phyloP scores from a whole-genome alignment of 768 basidiomycete species.

The Phaeotremella skinneri region DNA sequence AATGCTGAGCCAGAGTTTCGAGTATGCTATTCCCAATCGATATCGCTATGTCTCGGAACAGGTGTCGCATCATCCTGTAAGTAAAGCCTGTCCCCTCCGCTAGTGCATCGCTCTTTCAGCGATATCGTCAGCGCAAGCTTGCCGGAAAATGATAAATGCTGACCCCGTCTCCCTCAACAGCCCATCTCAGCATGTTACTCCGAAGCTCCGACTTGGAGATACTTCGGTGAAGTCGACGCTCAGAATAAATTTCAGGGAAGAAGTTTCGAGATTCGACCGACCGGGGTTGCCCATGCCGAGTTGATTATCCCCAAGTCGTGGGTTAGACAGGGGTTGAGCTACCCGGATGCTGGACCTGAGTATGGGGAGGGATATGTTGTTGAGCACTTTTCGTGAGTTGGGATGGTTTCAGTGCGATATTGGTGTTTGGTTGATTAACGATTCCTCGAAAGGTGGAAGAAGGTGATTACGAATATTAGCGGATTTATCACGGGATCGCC shows the following conservation, averaged over 20 bases:
- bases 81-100: slow-evolving; percentile 4
- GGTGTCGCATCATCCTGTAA: slow-evolving; percentile 85
- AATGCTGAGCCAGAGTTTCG: slow-evolving; percentile 93
- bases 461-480: slow-evolving; percentile 58
- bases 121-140: too few species aligned
- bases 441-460: slow-evolving; percentile 34
- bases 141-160: too few species aligned
- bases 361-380: slow-evolving; percentile 58
- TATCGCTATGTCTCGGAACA: slow-evolving; percentile 95
- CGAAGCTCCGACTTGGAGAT: slow-evolving; percentile 83
- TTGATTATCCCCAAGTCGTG: slow-evolving; percentile 69
- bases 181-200: slow-evolving; percentile 95
- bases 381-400: slow-evolving; percentile 68
- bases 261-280: slow-evolving; percentile 92
- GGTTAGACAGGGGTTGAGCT: slow-evolving; percentile 54
- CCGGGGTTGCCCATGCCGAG: slow-evolving; percentile 87
- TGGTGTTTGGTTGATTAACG: neutral
- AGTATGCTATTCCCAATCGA: slow-evolving; percentile 83
- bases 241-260: slow-evolving; percentile 97
- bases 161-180: slow-evolving; percentile 25
- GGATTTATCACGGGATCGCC: slow-evolving; percentile 89
- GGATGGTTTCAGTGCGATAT: neutral
- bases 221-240: slow-evolving; percentile 91
- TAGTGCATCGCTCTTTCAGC: neutral
- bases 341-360: slow-evolving; percentile 36